Conservation (phyloP, 1,284 basidiomycete genomes). For the Rhodotorula sp. region DNA sequence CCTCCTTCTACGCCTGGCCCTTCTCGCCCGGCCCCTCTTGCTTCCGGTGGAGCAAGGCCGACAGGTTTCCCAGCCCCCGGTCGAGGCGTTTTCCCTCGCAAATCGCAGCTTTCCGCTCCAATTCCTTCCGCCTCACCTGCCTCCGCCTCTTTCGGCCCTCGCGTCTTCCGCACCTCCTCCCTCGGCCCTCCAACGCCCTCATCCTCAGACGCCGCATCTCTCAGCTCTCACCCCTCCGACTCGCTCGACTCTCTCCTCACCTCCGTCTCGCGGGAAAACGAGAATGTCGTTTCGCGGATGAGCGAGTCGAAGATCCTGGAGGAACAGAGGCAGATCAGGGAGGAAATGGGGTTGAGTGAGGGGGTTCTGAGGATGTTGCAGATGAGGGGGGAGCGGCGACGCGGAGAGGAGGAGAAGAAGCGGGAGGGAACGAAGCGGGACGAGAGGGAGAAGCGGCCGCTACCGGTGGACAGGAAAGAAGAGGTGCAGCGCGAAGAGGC, state of each 20-base stretch:
- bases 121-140: no score
- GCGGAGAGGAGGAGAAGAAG: slow-evolving; percentile 1
- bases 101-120: neutral
- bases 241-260: slow-evolving; percentile 23
- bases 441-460: neutral
- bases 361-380: slow-evolving; percentile 59
- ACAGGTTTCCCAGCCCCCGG: slow-evolving; percentile 24
- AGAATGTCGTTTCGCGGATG: slow-evolving; percentile 59
- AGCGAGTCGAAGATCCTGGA: slow-evolving; percentile 58
- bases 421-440: no score
- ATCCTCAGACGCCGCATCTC: neutral
- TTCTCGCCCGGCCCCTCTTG: neutral
- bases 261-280: slow-evolving; percentile 59
- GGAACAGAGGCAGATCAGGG: slow-evolving; percentile 62
- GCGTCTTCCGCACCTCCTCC: neutral
- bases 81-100: slow-evolving; percentile 21
- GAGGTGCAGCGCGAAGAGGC: neutral
- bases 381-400: slow-evolving; percentile 50
- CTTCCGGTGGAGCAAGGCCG: neutral
- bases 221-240: neutral
- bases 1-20: slow-evolving; percentile 30
- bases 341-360: slow-evolving; percentile 66
- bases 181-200: neutral
- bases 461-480: neutral
- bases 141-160: neutral